Base-by-base conservation (phyloP, 352 stramenopile genomes). In the Phytophthora palmivora region DNA sequence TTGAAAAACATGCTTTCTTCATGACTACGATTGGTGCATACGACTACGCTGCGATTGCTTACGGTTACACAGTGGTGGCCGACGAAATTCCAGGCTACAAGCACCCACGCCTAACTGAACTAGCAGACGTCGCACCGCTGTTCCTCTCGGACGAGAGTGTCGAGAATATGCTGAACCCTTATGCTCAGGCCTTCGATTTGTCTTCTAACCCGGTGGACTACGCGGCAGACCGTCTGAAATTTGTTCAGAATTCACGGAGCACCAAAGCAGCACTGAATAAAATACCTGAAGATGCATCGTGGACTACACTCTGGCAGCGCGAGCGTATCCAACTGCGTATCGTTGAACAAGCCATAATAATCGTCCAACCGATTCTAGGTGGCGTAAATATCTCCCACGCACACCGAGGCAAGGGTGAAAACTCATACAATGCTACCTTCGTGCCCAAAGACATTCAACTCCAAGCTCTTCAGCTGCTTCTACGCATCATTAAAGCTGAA, bases 21-120 rank as follows among this genome's bases (percentile, higher is more conserved):
- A 87, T 89, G 61, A 78, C 72, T 6, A 65, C 52, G 9, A 74
- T 95, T 30, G 87, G 89, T 4, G 43, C 62, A 10, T 97, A 96
- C 58, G 87, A 96, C 78, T 82, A 78, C 28, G 86, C 72, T 5
- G 83, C 87, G 1, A 96, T 96, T 46, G 80, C 84, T n/a, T 97
- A 96, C 41, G 89, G 89, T 0, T 97, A 96, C 69, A 65, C 71
- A 0, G 22, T 74, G 3, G 48, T 89, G 4, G 22, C 63, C 1
- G 75, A 76, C 16, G 85, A 93, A 18, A 36, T 72, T 6, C 74
- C 81, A 5, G 79, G 80, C 8, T 74, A 76, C n/a, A 80, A 82
- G 16, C 73, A 76, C 51, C 26, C 55, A 6, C 45, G 22, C 1
- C 51, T 92, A 26, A 76, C 76, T 0, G 51, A 67, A 5, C 36